These are phyloP conservation scores for Russula emetica DNA, from an alignment of 768 basidiomycete genomes.

Conservation along the genomic window DNA sequence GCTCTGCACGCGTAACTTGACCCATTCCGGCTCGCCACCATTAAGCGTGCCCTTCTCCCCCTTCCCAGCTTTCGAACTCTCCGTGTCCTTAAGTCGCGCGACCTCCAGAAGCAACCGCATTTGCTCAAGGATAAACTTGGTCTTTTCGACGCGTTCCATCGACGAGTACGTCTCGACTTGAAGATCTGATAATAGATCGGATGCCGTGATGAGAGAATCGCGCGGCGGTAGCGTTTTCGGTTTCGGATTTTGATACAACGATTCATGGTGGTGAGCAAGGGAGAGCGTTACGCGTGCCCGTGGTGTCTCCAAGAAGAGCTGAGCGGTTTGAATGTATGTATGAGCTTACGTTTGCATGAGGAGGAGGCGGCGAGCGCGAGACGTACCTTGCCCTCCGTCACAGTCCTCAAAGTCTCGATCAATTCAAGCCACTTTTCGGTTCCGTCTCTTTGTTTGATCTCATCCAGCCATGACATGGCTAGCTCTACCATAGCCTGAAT, in stretches of 20 bases:
- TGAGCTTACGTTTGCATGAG: conserved; percentile 12
- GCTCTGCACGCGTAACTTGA: conserved; percentile 85
- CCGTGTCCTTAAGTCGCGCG: conserved; percentile 70
- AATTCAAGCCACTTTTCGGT: conserved; percentile 78
- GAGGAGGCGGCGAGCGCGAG: conserved; percentile 3
- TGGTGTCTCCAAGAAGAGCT: conserved; percentile 97
- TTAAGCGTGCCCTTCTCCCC: conserved; percentile 50
- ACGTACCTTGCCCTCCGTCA: conserved; percentile 94
- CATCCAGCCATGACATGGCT: conserved; percentile 75
- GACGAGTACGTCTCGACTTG: conserved; percentile 99
- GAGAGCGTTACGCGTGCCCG: conserved; percentile 89
- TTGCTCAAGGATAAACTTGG: conserved; percentile 96
- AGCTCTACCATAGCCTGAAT: conserved; percentile 91
- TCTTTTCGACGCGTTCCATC: conserved; percentile 97
- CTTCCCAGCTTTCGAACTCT: conserved; percentile 51
- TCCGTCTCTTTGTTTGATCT: conserved; percentile 64
- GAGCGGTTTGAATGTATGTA: neutral
- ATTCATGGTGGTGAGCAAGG: conserved; percentile 83
- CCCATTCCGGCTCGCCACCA: conserved; percentile 87
- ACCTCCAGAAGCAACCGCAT: conserved; percentile 85
- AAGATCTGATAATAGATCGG: conserved; percentile 87
- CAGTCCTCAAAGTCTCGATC: conserved; percentile 80
- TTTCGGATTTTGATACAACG: conserved; percentile 47
- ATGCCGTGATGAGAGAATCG: conserved; percentile 78
- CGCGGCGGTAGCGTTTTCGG: conserved; percentile 35